Base-by-base conservation (phyloP, 2,329 filamentous ascomycete species). In the Tolypocladium sp. region DNA sequence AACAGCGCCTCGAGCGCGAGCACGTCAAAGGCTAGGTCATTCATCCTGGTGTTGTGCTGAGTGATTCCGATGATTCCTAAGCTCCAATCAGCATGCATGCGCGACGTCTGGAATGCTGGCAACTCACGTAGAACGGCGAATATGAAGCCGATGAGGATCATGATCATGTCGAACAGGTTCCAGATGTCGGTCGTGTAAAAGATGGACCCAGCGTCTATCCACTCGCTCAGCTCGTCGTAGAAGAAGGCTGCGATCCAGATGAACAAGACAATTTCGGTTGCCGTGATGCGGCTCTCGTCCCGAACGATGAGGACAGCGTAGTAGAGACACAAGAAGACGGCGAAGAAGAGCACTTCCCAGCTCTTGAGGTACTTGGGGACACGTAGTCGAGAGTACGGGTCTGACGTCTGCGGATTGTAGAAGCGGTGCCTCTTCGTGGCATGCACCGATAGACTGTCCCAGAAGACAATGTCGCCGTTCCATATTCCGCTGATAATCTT, bases 201-300 rank as follows among this genome's bases (percentile, higher is more conserved):
- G 42, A 92, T 83, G 38, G 90, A 87, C 0, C 92, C 92, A 1
- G 92, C 91, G 75, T 97, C 91, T 57, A 86, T 82, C 76, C 91
- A 91, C 67, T 95, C 91, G 66, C 88, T 89, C 59, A 94, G 78
- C 73, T 92, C 92, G 65, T 96, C 92, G 68, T 94, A 95, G 44
- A 89, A 85, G 75, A 96, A 96, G 9, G 91, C 89, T 5, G 86
- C 86, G 65, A 96, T 88, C 89, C 91, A 96, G 56, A 96, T 73
- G 69, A 93, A 94, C 49, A 97, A 81, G 20, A 90, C 69, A 2
- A 88, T 74, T 70, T 97, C 92, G 22, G 86, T 77, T 0, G 78
- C 69, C 0, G 88, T 91, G 57, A 96, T 84, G 35, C 79, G 77
- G 22, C 79, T 77, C 10, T 85, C 81, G 63, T 89, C 85, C 61